A percentile compares a stretch with the other conserved stretches of the same genome.
Conservation (phyloP, 805 yeast species). For the Sugiyamaella floridensis region DNA sequence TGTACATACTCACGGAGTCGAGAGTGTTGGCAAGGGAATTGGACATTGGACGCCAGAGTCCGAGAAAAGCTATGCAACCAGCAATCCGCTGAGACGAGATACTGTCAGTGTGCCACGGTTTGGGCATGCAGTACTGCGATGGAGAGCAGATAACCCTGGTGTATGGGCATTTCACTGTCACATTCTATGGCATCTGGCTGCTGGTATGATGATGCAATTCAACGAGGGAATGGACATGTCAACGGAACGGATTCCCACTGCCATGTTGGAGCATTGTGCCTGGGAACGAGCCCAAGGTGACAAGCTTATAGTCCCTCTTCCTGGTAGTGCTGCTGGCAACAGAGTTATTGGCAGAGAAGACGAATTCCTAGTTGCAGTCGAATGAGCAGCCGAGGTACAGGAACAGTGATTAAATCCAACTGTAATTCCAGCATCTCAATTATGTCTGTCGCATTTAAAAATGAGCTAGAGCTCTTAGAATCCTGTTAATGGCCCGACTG, state of each 20-base stretch:
- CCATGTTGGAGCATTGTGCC: not conserved
- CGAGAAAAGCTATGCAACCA: constrained; percentile 39
- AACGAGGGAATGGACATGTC: constrained; percentile 26
- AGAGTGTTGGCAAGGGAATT: constrained; percentile 41
- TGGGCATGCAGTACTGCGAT: constrained; percentile 40
- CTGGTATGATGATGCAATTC: constrained; percentile 51
- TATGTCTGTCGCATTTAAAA: no score
- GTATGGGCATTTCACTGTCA: constrained; percentile 95
- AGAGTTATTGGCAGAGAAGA: not conserved
- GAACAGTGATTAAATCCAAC: no score
- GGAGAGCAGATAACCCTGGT: constrained; percentile 83
- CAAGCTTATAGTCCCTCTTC: not conserved
- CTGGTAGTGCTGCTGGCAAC: not conserved
- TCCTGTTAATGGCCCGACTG: no score
- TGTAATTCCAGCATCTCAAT: no score
- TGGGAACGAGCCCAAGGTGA: not conserved
- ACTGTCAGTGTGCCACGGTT: constrained; percentile 42
- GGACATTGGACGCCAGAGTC: constrained; percentile 34
- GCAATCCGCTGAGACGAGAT: constrained; percentile 57
- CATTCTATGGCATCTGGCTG: constrained; percentile 88
- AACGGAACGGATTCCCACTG: constrained; percentile 21
- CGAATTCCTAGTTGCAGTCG: not conserved
- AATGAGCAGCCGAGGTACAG: no score
- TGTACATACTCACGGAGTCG: constrained; percentile 37
- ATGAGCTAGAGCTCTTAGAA: no score